Conservation (phyloP, 2,329 filamentous ascomycete species). For the Neoascochyta sp. region DNA sequence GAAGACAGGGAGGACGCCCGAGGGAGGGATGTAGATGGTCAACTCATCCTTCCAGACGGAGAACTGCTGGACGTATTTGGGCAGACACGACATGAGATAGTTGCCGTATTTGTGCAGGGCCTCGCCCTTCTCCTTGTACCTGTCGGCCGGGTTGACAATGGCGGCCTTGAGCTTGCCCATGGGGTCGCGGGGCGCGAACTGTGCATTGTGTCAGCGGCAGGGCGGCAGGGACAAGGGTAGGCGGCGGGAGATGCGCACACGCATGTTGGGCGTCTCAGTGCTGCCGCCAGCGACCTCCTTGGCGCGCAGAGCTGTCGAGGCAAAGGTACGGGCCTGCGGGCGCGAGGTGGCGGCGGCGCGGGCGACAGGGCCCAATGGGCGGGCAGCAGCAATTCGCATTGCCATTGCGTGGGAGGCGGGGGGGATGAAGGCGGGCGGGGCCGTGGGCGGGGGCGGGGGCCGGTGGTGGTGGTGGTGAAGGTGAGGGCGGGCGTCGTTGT, state of each 20-base stretch:
- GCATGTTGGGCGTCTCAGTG: slow-evolving; percentile 46
- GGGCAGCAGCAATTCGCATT: slow-evolving; percentile 39
- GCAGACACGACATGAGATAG: slow-evolving; percentile 93
- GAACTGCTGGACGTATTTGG: slow-evolving; percentile 98
- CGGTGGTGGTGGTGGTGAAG: slow-evolving; percentile 19
- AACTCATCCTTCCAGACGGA: slow-evolving; percentile 99
- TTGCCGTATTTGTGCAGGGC: slow-evolving; percentile 90
- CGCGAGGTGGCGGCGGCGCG: slow-evolving; percentile 35
- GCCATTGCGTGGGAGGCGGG: slow-evolving; percentile 35
- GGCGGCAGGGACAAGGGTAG: not conserved
- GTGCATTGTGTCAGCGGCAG: slow-evolving; percentile 17
- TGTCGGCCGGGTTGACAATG: slow-evolving; percentile 88
- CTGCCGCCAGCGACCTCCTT: slow-evolving; percentile 45
- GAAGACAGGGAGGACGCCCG: slow-evolving; percentile 87
- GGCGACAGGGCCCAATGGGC: slow-evolving; percentile 38
- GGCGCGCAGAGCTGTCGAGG: slow-evolving; percentile 40
- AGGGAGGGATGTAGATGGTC: slow-evolving; percentile 84
- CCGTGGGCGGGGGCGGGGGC: slow-evolving; percentile 16
- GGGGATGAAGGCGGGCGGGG: slow-evolving; percentile 22
- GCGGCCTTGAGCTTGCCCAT: slow-evolving; percentile 64
- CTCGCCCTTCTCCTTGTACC: slow-evolving; percentile 82
- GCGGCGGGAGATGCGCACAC: slow-evolving; percentile 25
- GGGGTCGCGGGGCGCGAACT: slow-evolving; percentile 44
- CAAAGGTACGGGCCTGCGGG: slow-evolving; percentile 41
- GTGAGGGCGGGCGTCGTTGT: slow-evolving; percentile 10